Evolutionary conservation across 2,329 filamentous ascomycete genomes (phyloP).

Genomic region (Helotiales sp.): DNA sequence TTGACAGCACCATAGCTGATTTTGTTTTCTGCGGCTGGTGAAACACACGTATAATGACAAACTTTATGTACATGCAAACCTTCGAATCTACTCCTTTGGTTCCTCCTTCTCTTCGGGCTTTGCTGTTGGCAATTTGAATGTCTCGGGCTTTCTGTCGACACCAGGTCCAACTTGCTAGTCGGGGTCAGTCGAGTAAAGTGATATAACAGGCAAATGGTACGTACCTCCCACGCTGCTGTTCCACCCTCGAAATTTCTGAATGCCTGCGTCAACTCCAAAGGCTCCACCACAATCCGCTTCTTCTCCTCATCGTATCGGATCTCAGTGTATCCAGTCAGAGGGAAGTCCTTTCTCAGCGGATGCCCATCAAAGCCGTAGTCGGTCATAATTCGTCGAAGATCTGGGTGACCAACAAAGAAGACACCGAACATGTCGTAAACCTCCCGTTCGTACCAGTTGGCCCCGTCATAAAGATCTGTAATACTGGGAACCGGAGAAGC

Average conservation of each 20-base stretch:
- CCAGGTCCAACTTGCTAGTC: slow-evolving; percentile 73
- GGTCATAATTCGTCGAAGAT: slow-evolving; percentile 97
- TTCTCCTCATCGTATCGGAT: slow-evolving; percentile 99
- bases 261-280: slow-evolving; percentile 94
- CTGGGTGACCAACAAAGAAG: slow-evolving; percentile 94
- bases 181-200: slow-evolving; percentile 28
- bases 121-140: slow-evolving; percentile 91
- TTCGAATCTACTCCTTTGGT: slow-evolving; percentile 77
- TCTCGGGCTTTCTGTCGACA: slow-evolving; percentile 78
- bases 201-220: slow-evolving; percentile 48
- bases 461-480: slow-evolving; percentile 85
- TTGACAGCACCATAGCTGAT: not conserved
- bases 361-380: slow-evolving; percentile 99
- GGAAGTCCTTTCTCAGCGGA: slow-evolving; percentile 96
- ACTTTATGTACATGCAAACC: slow-evolving; percentile 39
- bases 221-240: slow-evolving; percentile 71
- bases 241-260: slow-evolving; percentile 98
- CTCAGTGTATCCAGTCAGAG: slow-evolving; percentile 96
- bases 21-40: not conserved
- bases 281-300: slow-evolving; percentile 98
- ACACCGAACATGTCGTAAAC: slow-evolving; percentile 98
- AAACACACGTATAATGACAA: slow-evolving; percentile 23
- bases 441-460: slow-evolving; percentile 98
- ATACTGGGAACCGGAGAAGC: slow-evolving; percentile 90
- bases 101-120: slow-evolving; percentile 94